Base-by-base conservation (phyloP, 2,329 filamentous ascomycete species). In the Pseudopyricularia javanii region DNA sequence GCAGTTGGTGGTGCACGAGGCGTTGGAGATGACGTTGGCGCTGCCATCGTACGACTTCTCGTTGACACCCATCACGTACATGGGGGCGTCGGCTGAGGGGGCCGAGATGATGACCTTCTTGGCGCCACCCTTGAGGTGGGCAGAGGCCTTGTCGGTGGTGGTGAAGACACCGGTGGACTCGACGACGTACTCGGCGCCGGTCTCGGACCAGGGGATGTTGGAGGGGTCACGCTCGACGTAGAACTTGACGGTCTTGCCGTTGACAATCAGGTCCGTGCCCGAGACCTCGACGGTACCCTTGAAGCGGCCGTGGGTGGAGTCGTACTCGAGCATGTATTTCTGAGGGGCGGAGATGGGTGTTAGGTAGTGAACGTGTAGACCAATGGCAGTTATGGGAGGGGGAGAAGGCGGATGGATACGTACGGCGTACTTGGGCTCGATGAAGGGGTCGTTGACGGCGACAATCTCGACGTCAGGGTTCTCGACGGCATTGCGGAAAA, bases 51-150 rank as follows among this genome's bases (percentile, higher is more conserved):
- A 97, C 66, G 74, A 80, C 73, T 91, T 82, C 76, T 97, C 80
- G 83, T 97, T 98, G 79, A 98, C 93, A 71, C 93, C 93, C 85
- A 96, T 94, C 70, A 98, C 93, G 83, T 94, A 98, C 93, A 98
- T 98, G 71, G 91, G 91, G 68, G 93, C 93, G 78, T 98, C 93
- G 62, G 87, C 86, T 58, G 88, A 94, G 66, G 88, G 88, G 67
- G 88, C 88, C 63, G 88, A 93, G 81, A 91, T 91, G 79, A 91
- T 76, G 73, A 91, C 91, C 85, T 95, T 95, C 88, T 96, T 96
- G 73, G 91, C 91, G 73, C 91, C 91, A 70, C 91, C 91, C 76
- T 87, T 85, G 78, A 97, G 84, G 77, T 97, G 91, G 64, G 87
- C 88, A 68, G 80, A 82, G 71, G 91, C 91, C 88, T 95, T 95